Evolutionary conservation across 176 grass and related monocot species (phyloP).

Genomic region (Musa schizocarpa): DNA sequence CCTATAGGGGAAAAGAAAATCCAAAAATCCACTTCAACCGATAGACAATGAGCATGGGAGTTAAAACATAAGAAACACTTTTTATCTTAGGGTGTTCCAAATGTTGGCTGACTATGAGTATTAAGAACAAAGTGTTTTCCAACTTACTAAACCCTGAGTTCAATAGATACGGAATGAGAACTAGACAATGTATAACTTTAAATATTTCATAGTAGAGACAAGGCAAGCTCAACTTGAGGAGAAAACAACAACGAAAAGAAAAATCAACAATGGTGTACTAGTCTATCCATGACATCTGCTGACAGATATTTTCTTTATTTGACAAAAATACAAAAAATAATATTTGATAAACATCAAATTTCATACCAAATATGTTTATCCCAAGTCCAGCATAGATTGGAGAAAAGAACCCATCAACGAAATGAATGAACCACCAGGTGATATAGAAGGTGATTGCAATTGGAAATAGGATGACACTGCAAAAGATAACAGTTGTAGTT

Average conservation of each 20-base stretch:
- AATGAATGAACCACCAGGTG: slow-evolving; percentile 30
- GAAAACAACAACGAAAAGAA: neutral
- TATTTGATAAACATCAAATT: neutral
- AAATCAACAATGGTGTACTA: neutral
- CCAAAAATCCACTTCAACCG: neutral
- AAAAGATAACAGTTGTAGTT: neutral
- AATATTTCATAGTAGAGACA: neutral
- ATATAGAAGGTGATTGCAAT: slow-evolving; percentile 28
- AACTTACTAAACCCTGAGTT: neutral
- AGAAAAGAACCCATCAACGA: slow-evolving; percentile 27
- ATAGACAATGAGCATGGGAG: neutral
- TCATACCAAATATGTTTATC: slow-evolving; percentile 25
- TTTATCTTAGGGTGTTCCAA: no score
- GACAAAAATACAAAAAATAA: neutral
- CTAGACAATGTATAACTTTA: no score
- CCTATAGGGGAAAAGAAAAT: neutral
- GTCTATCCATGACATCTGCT: neutral
- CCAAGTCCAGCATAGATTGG: slow-evolving; percentile 26
- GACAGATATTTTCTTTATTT: neutral
- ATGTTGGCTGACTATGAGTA: neutral
- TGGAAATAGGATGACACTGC: slow-evolving; percentile 24
- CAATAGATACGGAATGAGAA: no score
- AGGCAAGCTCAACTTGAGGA: neutral
- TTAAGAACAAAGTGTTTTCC: neutral
- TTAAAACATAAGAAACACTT: no score